Conservation (phyloP, 2,329 filamentous ascomycete genomes). For the Pseudogymnoascus sp. region DNA sequence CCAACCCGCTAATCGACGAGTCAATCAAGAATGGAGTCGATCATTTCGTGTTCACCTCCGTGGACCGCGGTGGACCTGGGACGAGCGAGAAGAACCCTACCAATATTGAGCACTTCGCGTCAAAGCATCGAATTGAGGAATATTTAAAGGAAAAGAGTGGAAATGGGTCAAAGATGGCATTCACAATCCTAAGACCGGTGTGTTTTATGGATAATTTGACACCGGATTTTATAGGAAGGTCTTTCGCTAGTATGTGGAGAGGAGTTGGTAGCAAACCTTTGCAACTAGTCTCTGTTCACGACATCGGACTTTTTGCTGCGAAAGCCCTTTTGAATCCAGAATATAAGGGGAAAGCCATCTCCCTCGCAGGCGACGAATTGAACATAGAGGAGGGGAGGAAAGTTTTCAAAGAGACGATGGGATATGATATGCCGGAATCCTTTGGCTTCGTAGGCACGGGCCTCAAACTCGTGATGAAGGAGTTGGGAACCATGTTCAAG, state of each 20-base stretch:
- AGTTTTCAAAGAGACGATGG: constrained; percentile 28
- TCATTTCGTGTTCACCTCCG: constrained; percentile 55
- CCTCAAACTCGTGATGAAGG: constrained; percentile 25
- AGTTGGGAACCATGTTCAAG: constrained; percentile 31
- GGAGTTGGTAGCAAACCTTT: constrained; percentile 27
- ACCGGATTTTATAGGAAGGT: constrained; percentile 24
- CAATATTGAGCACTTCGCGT: constrained; percentile 44
- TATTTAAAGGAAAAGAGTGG: constrained; percentile 40
- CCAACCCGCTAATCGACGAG: constrained; percentile 49
- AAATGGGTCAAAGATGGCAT: constrained; percentile 34
- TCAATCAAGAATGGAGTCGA: constrained; percentile 44
- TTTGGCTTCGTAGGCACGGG: constrained; percentile 24
- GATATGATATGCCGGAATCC: constrained; percentile 24
- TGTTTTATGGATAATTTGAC: constrained; percentile 44
- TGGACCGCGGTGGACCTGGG: constrained; percentile 49
- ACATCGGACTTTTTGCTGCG: constrained; percentile 35
- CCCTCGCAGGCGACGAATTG: constrained; percentile 35
- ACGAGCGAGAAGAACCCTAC: constrained; percentile 40
- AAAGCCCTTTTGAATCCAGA: constrained; percentile 29
- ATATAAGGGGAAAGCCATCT: constrained; percentile 28
- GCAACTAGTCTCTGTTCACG: constrained; percentile 30
- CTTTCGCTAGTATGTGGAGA: constrained; percentile 29
- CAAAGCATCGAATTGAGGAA: constrained; percentile 47
- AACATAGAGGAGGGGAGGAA: constrained; percentile 26
- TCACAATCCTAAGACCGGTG: constrained; percentile 46